Base-by-base conservation (phyloP, 148 eudicot species). In the Simmondsia chinensis region DNA sequence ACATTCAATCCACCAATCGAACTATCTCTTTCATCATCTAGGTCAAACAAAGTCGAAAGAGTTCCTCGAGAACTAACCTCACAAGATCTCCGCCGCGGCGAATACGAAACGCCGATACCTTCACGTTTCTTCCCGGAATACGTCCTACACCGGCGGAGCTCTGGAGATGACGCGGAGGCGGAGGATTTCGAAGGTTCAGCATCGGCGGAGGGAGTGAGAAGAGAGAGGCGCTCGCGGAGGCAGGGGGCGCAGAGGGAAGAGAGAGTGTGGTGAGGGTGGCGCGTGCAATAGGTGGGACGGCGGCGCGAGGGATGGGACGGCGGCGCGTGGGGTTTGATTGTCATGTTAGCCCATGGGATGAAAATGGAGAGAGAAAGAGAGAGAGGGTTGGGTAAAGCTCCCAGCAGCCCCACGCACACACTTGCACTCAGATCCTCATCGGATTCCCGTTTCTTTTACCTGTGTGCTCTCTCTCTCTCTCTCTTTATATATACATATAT, bases 221-320 rank as follows among this genome's bases (percentile, higher is more conserved):
- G 69, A 34, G 94, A 70, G 68, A 91, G 94, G 34, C 96, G 94
- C 8, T 91, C 86, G 12, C 71, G 94, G 36, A 91, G 69, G 60
- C 94, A 82, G 1, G 76, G 59, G 11, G 89, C 68, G 64, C 96
- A 86, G 49, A 86, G 71, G n/a, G 81, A 76, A 44, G 94, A 74
- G 46, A 66, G 47, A 0, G 94, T 75, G 21, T 74, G 68, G 38
- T 74, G 32, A 0, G 89, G 85, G 65, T 86, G 95, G 54, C 80
- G 99, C 71, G 66, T 67, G 39, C 96, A 93, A 28, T 72, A 43
- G 32, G 83, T 57, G 30, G 39, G 64, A 33, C 96, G 89, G 60
- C 86, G 88, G 13, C 75, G 50, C 5, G 54, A 52, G 46, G 36
- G 8, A 1, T 24, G 63, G 43, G 39, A 47, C 13, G 46, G 28